These are phyloP conservation scores for Clitopilus hobsonii DNA, from an alignment of 768 basidiomycete species.

Conservation along the genomic window DNA sequence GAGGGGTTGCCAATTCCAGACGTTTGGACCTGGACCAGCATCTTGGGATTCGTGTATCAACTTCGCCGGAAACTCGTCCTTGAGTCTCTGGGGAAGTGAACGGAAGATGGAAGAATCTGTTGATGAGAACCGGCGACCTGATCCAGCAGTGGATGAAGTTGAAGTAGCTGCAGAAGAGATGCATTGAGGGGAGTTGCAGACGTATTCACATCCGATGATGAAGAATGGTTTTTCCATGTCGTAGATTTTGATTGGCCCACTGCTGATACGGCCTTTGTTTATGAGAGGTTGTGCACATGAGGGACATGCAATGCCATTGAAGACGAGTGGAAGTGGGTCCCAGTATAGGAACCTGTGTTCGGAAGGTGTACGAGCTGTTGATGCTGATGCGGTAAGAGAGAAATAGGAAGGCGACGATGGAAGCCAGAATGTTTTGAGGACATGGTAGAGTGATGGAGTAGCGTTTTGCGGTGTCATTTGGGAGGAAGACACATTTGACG, in stretches of 20 bases:
- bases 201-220: conserved; percentile 81
- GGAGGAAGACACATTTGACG: background rate
- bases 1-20: conserved; percentile 77
- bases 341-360: conserved; percentile 82
- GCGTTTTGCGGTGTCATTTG: conserved; percentile 34
- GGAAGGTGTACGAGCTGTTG: conserved; percentile 61
- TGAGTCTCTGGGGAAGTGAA: conserved; percentile 60
- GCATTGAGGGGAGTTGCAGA: conserved; percentile 53
- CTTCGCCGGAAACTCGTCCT: conserved; percentile 70
- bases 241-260: conserved; percentile 74
- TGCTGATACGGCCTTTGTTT: conserved; percentile 69
- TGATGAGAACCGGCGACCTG: conserved; percentile 65
- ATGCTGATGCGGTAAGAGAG: conserved; percentile 68
- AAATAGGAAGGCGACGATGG: conserved; percentile 77
- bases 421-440: conserved; percentile 82
- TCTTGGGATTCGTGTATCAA: conserved; percentile 55
- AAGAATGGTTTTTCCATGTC: conserved; percentile 80
- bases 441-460: conserved; percentile 69
- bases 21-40: conserved; percentile 49
- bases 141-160: conserved; percentile 27
- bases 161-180: conserved; percentile 13
- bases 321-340: conserved; percentile 80
- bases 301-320: conserved; percentile 78
- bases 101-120: conserved; percentile 70
- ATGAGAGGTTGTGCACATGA: conserved; percentile 52